Conservation (phyloP, 257 asterid genomes). For the Linaria vulgaris region DNA sequence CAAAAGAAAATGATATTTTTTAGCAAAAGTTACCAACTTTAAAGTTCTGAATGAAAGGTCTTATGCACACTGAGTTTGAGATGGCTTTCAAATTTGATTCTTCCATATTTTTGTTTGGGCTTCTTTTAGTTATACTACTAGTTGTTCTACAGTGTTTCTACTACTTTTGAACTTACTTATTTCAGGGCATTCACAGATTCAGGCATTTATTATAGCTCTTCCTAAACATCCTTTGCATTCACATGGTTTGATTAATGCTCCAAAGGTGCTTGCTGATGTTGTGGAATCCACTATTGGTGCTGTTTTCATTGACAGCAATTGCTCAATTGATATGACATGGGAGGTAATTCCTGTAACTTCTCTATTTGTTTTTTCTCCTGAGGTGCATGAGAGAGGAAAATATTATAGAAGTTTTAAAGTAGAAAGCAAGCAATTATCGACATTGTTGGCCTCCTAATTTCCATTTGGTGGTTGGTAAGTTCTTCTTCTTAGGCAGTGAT, state of each 20-base stretch:
- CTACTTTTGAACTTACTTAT: slow-evolving; percentile 17
- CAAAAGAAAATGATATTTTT: not conserved
- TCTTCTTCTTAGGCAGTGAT: not conserved
- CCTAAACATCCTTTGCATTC: slow-evolving; percentile 79
- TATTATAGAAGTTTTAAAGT: not conserved
- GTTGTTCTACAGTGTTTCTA: slow-evolving; percentile 7
- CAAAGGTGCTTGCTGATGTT: slow-evolving; percentile 83
- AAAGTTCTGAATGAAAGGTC: not conserved
- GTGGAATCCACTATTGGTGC: slow-evolving; percentile 91
- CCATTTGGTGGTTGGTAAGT: not conserved
- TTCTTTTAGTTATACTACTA: slow-evolving; percentile 1
- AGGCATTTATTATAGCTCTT: slow-evolving; percentile 54
- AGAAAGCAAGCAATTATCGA: too few species aligned
- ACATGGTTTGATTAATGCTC: slow-evolving; percentile 71
- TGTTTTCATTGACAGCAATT: slow-evolving; percentile 66
- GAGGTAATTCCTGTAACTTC: slow-evolving; percentile 40
- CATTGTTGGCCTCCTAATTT: not conserved
- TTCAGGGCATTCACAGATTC: slow-evolving; percentile 46
- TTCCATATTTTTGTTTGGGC: not conserved
- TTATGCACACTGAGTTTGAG: not conserved
- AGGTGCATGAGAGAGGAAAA: not conserved
- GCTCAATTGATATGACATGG: slow-evolving; percentile 69
- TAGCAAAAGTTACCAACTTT: not conserved
- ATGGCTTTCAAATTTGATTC: not conserved
- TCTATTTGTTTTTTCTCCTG: not conserved